Percentiles rank a stretch among this genome's conserved stretches.
These are phyloP conservation scores for Crithidia thermophila DNA, from an alignment of 208 protist species.

Conservation along the genomic window DNA sequence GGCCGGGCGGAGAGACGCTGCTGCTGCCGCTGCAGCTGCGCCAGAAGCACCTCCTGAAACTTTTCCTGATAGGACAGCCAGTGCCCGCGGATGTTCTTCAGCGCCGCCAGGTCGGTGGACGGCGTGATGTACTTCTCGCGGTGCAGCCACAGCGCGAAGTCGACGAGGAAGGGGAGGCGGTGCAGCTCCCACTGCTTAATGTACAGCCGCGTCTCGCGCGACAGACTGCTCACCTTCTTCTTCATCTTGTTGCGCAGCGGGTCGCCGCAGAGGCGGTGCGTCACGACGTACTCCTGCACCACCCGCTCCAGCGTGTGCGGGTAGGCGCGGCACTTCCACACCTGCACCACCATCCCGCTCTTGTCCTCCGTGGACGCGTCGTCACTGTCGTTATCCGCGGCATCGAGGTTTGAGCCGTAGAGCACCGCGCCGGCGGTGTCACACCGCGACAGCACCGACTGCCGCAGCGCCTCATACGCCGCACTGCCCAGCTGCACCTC, in stretches of 20 bases:
- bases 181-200: constrained; percentile 58
- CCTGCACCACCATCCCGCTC: constrained; percentile 50
- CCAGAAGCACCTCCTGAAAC: constrained; percentile 22
- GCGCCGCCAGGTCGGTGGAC: constrained; percentile 36
- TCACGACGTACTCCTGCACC: constrained; percentile 78
- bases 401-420: constrained; percentile 47
- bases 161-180: constrained; percentile 54
- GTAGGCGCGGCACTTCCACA: constrained; percentile 77
- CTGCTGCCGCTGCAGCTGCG: constrained; percentile 16
- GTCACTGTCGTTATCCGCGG: background rate
- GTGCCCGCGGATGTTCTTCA: constrained; percentile 51
- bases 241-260: constrained; percentile 44
- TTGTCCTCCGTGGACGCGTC: constrained; percentile 11
- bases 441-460: constrained; percentile 35
- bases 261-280: constrained; percentile 52
- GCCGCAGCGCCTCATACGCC: constrained; percentile 45
- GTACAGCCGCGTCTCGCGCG: constrained; percentile 42
- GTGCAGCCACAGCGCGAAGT: constrained; percentile 75
- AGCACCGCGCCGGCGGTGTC: constrained; percentile 72
- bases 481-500: constrained; percentile 36
- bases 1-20: constrained; percentile 14
- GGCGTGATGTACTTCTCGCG: constrained; percentile 56
- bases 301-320: constrained; percentile 64
- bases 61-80: constrained; percentile 70
- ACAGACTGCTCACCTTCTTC: constrained; percentile 62